Evolutionary conservation across 352 stramenopile species (phyloP).

Genomic region (Globisporangium middletonii): DNA sequence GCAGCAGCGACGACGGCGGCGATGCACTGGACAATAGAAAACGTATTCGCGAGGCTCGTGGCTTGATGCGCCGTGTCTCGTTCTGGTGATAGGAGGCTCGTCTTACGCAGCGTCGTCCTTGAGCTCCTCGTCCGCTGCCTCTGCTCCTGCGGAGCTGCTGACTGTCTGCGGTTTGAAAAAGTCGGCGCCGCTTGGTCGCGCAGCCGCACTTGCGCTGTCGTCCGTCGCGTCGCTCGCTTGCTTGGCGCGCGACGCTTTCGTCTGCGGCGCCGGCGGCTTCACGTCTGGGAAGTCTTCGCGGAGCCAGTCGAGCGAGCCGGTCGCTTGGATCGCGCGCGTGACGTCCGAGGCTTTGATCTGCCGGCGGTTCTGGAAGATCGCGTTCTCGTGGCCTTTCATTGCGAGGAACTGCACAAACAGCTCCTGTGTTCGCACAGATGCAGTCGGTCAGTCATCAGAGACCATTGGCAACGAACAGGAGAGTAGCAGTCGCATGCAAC

Average conservation of each 20-base stretch:
- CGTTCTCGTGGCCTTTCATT: constrained; percentile 85
- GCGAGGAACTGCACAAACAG: constrained; percentile 88
- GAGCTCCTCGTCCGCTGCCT: background rate
- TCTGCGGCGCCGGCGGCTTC: constrained; percentile 14
- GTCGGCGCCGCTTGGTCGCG: constrained; percentile 22
- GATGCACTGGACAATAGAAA: no score
- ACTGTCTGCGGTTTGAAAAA: constrained; percentile 43
- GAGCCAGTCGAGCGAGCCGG: constrained; percentile 72
- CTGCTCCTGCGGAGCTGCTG: background rate
- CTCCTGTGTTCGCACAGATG: no score
- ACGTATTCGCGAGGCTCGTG: no score
- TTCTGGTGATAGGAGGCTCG: no score
- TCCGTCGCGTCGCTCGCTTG: constrained; percentile 6
- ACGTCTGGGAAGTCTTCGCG: constrained; percentile 80
- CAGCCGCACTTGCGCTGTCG: background rate
- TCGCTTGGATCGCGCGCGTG: constrained; percentile 72
- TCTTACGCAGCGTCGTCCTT: background rate
- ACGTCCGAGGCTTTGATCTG: constrained; percentile 78
- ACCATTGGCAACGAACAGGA: no score
- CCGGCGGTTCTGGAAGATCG: constrained; percentile 76
- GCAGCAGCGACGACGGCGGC: no score
- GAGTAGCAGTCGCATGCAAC: no score
- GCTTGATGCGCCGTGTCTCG: no score
- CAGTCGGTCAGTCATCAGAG: no score
- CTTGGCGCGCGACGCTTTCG: constrained; percentile 16